Evolutionary conservation across 2,329 filamentous ascomycete species (phyloP), one percentile per base, ranked within the genome.

Genomic region (Rhytidhysteron rufulum): DNA sequence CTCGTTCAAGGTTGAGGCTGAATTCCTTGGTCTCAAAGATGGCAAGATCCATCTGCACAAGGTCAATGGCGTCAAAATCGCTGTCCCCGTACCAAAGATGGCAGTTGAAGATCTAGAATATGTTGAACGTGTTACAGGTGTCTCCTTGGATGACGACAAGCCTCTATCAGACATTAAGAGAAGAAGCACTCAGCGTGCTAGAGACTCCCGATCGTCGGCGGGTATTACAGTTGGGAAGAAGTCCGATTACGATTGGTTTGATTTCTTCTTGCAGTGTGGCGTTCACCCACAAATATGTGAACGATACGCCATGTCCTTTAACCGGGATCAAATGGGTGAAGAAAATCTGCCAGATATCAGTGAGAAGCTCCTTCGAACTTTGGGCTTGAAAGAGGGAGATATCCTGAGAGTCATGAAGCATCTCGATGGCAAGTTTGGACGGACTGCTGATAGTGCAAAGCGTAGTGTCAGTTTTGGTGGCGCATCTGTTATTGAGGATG

Each of bases 21-120:
- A 98, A 62, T 98, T 97, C 59, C 80, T 98, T 37, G 91, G 89
- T 20, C 77, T 97, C 38, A 88, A 88, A 63, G 93, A 97, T 61
- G 88, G 90, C 48, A 97, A 97, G 67, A 94, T 98, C 50, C 94
- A 98, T 66, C 74, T 98, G 17, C 93, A 98, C 73, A 98, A 98
- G 71, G 78, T 88, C 68, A 98, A 98, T 61, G 93, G 93, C 27
- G 89, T 98, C 55, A 97, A 97, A 68, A 98, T 98, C 66, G 93
- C 93, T 7, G 93, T 98, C 4, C 93, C 93, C 2, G 81, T 97
- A 20, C 75, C 82, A 29, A 98, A 98, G 65, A 98, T 98, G 93
- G 94, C 91, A 1, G 77, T 89, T 31, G 86, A 91, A 58, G 93
- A 98, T 67, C 75, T 98, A 29, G 91, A 96, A 67, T 97, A 94